Conservation (phyloP, 805 yeast species). For the Huiozyma naganishii region DNA sequence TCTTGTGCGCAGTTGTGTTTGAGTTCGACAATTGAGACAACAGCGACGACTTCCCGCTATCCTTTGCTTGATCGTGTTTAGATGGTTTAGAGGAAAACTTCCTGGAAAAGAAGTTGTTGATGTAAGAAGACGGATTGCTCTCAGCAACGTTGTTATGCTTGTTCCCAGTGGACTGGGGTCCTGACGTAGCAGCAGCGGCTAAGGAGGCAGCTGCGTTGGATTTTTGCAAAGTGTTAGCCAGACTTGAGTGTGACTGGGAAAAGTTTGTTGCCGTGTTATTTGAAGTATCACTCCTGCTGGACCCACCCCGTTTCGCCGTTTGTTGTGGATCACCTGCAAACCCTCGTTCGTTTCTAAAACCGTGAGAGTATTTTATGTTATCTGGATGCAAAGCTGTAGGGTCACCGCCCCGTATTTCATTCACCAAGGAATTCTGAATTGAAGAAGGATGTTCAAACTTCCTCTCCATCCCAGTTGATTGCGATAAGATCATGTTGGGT, state of each 20-base stretch:
- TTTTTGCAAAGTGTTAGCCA: constrained; percentile 22
- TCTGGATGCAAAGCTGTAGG: background rate
- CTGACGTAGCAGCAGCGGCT: constrained; percentile 1
- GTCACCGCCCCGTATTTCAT: constrained; percentile 1
- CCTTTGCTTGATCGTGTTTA: background rate
- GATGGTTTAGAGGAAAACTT: background rate
- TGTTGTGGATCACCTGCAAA: no score
- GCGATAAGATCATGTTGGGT: constrained; percentile 38
- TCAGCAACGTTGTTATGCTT: background rate
- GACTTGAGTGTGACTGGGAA: constrained; percentile 24
- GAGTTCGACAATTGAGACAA: constrained; percentile 2
- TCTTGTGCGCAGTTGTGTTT: background rate
- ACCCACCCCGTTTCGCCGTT: no score
- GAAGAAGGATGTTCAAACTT: constrained; percentile 28
- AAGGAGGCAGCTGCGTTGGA: constrained; percentile 7
- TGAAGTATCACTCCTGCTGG: no score
- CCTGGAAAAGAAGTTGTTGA: background rate
- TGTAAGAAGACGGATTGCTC: constrained; percentile 1
- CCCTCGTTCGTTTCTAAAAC: background rate
- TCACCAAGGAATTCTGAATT: constrained; percentile 23
- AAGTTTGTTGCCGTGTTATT: constrained; percentile 7
- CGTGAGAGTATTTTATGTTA: background rate
- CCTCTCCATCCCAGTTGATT: constrained; percentile 42
- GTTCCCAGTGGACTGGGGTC: background rate
- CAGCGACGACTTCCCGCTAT: constrained; percentile 1